These are phyloP conservation scores for Cercospora beticola DNA, from an alignment of 2,329 filamentous ascomycete species.

Conservation along the genomic window DNA sequence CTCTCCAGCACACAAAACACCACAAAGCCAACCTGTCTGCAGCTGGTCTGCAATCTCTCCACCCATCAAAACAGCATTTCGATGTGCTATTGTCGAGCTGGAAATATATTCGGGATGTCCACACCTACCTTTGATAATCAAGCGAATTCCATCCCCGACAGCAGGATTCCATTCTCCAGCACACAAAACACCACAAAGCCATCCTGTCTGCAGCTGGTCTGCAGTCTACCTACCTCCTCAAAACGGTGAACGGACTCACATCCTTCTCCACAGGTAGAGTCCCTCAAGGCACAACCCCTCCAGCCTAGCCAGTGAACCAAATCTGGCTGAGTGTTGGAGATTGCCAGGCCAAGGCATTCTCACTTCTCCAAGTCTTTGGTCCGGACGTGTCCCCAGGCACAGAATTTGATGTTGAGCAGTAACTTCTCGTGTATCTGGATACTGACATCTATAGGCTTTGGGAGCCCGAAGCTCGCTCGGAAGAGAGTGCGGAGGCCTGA, in stretches of 20 bases:
- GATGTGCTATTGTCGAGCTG: not conserved
- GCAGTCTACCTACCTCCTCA: not conserved
- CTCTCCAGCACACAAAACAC: not conserved
- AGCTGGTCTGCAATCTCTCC: not conserved
- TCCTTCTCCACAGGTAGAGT: not conserved
- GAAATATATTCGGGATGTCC: not conserved
- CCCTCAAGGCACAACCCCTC: not conserved
- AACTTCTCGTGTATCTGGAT: not conserved
- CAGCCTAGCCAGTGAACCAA: not conserved
- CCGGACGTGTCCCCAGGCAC: not conserved
- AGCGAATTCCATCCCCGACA: not conserved
- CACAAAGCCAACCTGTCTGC: not conserved
- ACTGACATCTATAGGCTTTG: not conserved
- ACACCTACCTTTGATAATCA: not conserved
- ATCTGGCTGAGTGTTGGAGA: not conserved
- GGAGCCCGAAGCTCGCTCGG: constrained; percentile 6
- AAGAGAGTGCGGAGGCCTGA: too few species aligned
- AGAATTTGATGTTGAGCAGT: not conserved
- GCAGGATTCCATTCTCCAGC: not conserved
- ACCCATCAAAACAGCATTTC: not conserved
- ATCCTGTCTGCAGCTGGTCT: not conserved
- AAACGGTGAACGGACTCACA: not conserved
- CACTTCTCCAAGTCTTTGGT: not conserved
- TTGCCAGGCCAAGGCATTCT: not conserved
- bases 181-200: not conserved